Evolutionary conservation across 73 alveolate genomes (phyloP).

Genomic region (Paramecium biaurelia): DNA sequence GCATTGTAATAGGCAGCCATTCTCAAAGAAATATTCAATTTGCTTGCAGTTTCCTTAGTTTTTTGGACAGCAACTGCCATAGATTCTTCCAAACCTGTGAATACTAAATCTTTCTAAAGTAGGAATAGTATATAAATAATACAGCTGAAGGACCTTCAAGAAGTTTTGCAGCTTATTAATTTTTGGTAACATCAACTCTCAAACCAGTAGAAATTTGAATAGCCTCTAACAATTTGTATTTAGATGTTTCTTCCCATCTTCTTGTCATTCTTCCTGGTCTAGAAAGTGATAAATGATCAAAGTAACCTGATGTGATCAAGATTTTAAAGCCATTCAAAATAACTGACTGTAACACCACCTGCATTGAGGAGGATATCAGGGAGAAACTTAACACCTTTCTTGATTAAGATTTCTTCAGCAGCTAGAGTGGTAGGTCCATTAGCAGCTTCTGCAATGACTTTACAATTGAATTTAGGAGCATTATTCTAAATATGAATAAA

Average conservation of each 20-base stretch:
- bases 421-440: conserved; percentile 82
- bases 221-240: conserved; percentile 62
- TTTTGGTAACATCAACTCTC: conserved; percentile 60
- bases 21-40: conserved; percentile 69
- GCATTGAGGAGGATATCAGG: conserved; percentile 87
- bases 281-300: neutral
- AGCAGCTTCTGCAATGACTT: conserved; percentile 86
- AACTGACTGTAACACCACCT: conserved; percentile 92
- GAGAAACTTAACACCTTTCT: conserved; percentile 78
- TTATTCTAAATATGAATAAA: conserved; percentile 58
- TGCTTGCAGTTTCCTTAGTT: conserved; percentile 65
- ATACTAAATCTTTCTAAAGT: conserved; percentile 77
- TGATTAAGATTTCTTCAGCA: conserved; percentile 75
- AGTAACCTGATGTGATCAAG: conserved; percentile 71
- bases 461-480: conserved; percentile 80
- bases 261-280: conserved; percentile 85
- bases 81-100: conserved; percentile 87
- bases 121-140: neutral
- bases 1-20: conserved; percentile 78
- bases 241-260: conserved; percentile 79
- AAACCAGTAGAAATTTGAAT: conserved; percentile 54
- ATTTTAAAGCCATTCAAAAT: conserved; percentile 91
- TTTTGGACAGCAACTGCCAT: conserved; percentile 78
- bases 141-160: conserved; percentile 63
- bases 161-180: conserved; percentile 49